Conservation (phyloP, 208 protist genomes). For the Wallacemonas collosoma region DNA sequence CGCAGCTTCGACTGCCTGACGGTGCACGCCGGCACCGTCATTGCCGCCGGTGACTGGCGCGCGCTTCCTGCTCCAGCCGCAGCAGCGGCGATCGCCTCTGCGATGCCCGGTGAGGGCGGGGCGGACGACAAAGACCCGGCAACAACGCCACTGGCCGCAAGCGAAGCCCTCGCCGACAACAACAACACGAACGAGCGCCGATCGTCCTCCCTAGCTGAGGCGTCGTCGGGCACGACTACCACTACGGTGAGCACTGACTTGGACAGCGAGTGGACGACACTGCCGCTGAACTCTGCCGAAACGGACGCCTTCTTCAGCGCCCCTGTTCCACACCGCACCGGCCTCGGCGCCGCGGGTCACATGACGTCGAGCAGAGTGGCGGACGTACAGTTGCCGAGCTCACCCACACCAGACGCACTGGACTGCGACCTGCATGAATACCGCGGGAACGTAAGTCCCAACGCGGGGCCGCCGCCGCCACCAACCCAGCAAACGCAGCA, state of each 20-base stretch:
- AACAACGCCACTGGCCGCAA: too few relatives aligned
- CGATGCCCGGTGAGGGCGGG: too few relatives aligned
- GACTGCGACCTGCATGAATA: background rate
- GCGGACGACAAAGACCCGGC: too few relatives aligned
- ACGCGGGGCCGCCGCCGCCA: background rate
- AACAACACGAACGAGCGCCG: background rate
- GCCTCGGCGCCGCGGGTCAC: background rate
- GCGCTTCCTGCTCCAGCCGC: too few relatives aligned
- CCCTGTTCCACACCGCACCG: background rate
- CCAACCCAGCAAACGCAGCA: background rate
- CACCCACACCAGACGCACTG: background rate
- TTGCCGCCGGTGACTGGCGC: background rate
- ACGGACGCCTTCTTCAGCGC: background rate
- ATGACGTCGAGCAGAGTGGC: background rate
- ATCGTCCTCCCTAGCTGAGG: background rate
- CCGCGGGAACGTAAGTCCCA: too few relatives aligned
- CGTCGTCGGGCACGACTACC: background rate
- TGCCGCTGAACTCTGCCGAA: background rate
- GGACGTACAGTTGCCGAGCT: background rate
- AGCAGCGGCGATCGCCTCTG: too few relatives aligned
- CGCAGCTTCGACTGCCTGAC: background rate
- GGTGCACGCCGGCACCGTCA: background rate
- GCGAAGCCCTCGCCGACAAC: too few relatives aligned
- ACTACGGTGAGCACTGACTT: background rate
- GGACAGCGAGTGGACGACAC: background rate